A percentile compares a stretch with the other conserved stretches of the same genome.
Evolutionary conservation across 1,139 yeast species (phyloP).

Genomic region (Fermentozyma sake): DNA sequence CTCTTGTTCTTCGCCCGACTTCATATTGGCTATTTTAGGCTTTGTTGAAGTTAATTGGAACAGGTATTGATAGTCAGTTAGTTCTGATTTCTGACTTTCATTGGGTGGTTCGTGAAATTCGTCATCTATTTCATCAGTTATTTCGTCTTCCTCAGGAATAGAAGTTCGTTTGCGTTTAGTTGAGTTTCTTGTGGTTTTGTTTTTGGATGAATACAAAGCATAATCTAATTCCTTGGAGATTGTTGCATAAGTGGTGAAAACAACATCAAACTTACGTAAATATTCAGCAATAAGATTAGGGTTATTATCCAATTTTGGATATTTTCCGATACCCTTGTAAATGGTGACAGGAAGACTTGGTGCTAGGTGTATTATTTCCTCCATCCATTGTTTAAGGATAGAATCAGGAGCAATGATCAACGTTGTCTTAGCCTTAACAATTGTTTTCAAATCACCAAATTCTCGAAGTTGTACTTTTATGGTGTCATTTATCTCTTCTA

Average conservation of each 20-base stretch:
- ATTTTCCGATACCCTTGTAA: slow-evolving; percentile 56
- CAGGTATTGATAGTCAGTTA: slow-evolving; percentile 22
- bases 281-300: slow-evolving; percentile 44
- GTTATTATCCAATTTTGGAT: slow-evolving; percentile 40
- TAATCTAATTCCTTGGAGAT: slow-evolving; percentile 75
- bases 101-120: slow-evolving; percentile 2
- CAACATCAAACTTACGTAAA: slow-evolving; percentile 63
- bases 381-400: slow-evolving; percentile 78
- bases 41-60: slow-evolving; percentile 28
- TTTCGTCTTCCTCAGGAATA: slow-evolving; percentile 8
- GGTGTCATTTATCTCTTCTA: slow-evolving; percentile 38
- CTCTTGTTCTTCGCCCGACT: slow-evolving; percentile 17
- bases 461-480: slow-evolving; percentile 31
- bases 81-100: slow-evolving; percentile 7
- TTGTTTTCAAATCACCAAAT: slow-evolving; percentile 35
- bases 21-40: slow-evolving; percentile 27
- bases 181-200: slow-evolving; percentile 47
- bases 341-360: slow-evolving; percentile 52
- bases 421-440: slow-evolving; percentile 62
- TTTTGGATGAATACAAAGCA: slow-evolving; percentile 65
- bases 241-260: slow-evolving; percentile 70
- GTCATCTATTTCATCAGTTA: slow-evolving; percentile 8
- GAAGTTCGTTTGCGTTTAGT: slow-evolving; percentile 8
- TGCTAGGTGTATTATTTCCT: slow-evolving; percentile 62
- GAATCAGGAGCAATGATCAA: slow-evolving; percentile 82